Evolutionary conservation across 805 yeast species (phyloP).

Genomic region (Wickerhamiella dianesei): DNA sequence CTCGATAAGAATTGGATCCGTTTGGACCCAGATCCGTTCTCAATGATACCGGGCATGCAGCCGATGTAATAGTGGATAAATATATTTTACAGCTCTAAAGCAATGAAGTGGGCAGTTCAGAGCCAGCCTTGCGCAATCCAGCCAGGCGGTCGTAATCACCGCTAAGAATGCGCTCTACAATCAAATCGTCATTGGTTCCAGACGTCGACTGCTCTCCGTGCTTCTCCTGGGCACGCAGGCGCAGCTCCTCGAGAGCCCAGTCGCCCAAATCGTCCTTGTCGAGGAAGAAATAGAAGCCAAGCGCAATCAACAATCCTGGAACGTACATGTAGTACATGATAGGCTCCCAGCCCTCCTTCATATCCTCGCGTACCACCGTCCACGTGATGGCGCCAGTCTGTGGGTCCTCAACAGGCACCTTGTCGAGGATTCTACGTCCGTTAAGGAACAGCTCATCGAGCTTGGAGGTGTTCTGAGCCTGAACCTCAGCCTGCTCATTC

Average conservation of each 20-base stretch:
- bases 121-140: slow-evolving; percentile 26
- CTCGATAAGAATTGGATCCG: too few relatives aligned
- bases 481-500: slow-evolving; percentile 40
- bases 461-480: slow-evolving; percentile 47
- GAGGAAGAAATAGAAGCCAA: slow-evolving; percentile 39
- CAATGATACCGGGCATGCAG: neutral
- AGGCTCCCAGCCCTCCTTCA: slow-evolving; percentile 77
- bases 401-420: slow-evolving; percentile 70
- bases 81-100: slow-evolving; percentile 13
- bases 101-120: slow-evolving; percentile 25
- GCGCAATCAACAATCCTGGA: slow-evolving; percentile 50
- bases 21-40: too few relatives aligned
- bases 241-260: slow-evolving; percentile 77
- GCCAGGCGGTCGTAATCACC: slow-evolving; percentile 64
- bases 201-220: slow-evolving; percentile 29
- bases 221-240: slow-evolving; percentile 60
- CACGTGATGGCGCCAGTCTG: slow-evolving; percentile 66
- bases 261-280: slow-evolving; percentile 41
- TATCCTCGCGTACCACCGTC: slow-evolving; percentile 61
- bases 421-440: slow-evolving; percentile 60
- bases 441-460: slow-evolving; percentile 39
- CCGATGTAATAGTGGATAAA: slow-evolving; percentile 1
- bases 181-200: slow-evolving; percentile 57
- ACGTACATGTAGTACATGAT: slow-evolving; percentile 58
- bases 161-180: slow-evolving; percentile 65